phyloP scores from a whole-genome alignment of 176 grass and related monocot species.

The Phyllostachys edulis region DNA sequence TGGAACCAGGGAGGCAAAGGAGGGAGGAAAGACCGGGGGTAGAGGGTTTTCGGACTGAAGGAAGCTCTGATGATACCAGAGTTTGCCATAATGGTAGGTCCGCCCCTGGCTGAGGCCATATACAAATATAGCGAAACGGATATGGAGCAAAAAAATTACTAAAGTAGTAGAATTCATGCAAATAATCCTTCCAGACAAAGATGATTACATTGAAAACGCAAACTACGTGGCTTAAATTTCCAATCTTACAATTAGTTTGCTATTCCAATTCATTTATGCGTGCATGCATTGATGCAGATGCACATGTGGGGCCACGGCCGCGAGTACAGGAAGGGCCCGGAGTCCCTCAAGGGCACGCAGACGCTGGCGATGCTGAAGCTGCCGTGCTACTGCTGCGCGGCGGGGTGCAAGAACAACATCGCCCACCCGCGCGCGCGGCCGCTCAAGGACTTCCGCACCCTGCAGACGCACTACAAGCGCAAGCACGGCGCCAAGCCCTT shows the following conservation, averaged over 20 bases:
- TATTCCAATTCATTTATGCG: not conserved
- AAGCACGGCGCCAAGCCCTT: conserved; percentile 88
- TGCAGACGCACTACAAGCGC: conserved; percentile 98
- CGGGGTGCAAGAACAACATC: conserved; percentile 89
- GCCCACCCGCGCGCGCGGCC: conserved; percentile 67
- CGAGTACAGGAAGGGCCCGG: conserved; percentile 90
- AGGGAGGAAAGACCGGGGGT: too few relatives aligned
- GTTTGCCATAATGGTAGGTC: too few relatives aligned
- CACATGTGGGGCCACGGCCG: conserved; percentile 99
- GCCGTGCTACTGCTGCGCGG: conserved; percentile 88
- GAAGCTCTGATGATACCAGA: too few relatives aligned
- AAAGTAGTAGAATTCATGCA: not conserved
- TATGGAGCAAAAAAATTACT: too few relatives aligned
- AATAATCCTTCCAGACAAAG: not conserved
- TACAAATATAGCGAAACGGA: too few relatives aligned
- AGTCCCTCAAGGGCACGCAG: conserved; percentile 81
- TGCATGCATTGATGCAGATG: conserved; percentile 63
- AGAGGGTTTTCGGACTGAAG: too few relatives aligned
- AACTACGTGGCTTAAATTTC: not conserved
- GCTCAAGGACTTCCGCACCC: conserved; percentile 95
- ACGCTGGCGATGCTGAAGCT: conserved; percentile 85
- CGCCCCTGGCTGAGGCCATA: too few relatives aligned
- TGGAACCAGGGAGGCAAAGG: too few relatives aligned
- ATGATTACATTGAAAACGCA: not conserved
- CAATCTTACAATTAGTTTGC: not conserved